These are phyloP conservation scores for Gaultheria prostrata DNA, from an alignment of 148 eudicot genomes.

Conservation along the genomic window DNA sequence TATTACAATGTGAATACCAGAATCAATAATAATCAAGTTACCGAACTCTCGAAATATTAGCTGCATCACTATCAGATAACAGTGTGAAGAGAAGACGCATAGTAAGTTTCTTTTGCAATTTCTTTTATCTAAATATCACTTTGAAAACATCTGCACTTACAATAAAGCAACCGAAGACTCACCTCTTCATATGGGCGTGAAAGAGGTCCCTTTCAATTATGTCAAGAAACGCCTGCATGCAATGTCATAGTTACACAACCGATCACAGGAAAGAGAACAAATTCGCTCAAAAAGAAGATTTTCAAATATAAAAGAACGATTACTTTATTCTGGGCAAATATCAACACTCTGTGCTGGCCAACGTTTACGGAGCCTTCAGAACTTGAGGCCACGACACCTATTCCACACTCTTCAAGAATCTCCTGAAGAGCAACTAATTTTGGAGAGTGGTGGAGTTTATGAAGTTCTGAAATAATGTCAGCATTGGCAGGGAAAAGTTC, in stretches of 20 bases:
- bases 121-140: not conserved
- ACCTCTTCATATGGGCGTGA: slow-evolving; percentile 82
- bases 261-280: slow-evolving; percentile 1
- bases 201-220: slow-evolving; percentile 88
- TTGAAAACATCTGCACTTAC: not conserved
- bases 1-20: not conserved
- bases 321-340: slow-evolving; percentile 95
- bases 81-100: not conserved
- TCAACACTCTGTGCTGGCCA: slow-evolving; percentile 96
- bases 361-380: slow-evolving; percentile 67
- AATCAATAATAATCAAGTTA: not conserved
- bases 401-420: slow-evolving; percentile 97
- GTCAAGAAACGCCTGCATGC: slow-evolving; percentile 78
- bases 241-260: slow-evolving; percentile 14
- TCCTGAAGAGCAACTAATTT: slow-evolving; percentile 96
- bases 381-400: slow-evolving; percentile 73
- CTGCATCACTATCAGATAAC: not conserved
- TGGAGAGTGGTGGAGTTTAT: slow-evolving; percentile 89
- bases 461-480: slow-evolving; percentile 72
- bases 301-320: not conserved
- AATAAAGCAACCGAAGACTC: slow-evolving; percentile 17
- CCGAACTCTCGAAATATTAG: not conserved
- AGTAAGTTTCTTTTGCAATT: not conserved
- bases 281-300: not conserved
- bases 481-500: slow-evolving; percentile 53